These are phyloP conservation scores for Leccinum subfulvum DNA, from an alignment of 1,284 basidiomycete species.

Conservation along the genomic window DNA sequence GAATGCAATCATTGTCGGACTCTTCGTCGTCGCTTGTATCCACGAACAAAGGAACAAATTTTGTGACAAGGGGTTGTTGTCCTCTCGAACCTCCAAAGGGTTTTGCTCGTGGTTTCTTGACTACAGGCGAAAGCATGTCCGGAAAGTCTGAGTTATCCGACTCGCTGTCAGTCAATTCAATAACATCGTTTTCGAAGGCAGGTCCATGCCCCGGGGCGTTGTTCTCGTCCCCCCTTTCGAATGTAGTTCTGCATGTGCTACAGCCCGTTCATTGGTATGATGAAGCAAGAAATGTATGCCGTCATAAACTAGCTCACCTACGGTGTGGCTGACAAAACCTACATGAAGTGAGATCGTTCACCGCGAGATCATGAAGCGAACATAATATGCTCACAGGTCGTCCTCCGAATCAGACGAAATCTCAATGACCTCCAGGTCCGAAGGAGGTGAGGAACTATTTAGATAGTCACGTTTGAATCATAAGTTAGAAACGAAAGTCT, in stretches of 20 bases:
- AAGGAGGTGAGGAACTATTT: neutral
- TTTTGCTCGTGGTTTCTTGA: slow-evolving; percentile 15
- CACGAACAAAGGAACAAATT: slow-evolving; percentile 28
- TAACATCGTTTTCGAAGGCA: slow-evolving; percentile 19
- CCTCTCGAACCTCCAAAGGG: slow-evolving; percentile 1
- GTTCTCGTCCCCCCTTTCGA: neutral
- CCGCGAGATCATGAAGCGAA: neutral
- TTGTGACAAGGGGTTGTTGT: slow-evolving; percentile 10
- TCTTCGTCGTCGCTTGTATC: slow-evolving; percentile 35
- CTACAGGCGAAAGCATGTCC: slow-evolving; percentile 26
- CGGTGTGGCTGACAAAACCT: slow-evolving; percentile 13
- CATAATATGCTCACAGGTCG: slow-evolving; percentile 26
- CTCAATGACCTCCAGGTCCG: slow-evolving; percentile 42
- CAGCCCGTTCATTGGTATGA: neutral
- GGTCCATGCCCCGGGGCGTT: neutral
- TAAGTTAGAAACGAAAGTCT: neutral
- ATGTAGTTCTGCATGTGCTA: slow-evolving; percentile 10
- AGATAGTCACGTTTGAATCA: neutral
- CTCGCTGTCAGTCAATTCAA: slow-evolving; percentile 36
- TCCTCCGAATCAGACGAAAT: slow-evolving; percentile 53
- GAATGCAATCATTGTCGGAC: slow-evolving; percentile 42
- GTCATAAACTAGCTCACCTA: slow-evolving; percentile 13
- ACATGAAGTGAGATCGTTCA: neutral
- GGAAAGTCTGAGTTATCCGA: slow-evolving; percentile 24
- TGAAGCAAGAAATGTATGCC: neutral